Evolutionary conservation across 1,284 basidiomycete species (phyloP).

Genomic region (Tremellales sp.): DNA sequence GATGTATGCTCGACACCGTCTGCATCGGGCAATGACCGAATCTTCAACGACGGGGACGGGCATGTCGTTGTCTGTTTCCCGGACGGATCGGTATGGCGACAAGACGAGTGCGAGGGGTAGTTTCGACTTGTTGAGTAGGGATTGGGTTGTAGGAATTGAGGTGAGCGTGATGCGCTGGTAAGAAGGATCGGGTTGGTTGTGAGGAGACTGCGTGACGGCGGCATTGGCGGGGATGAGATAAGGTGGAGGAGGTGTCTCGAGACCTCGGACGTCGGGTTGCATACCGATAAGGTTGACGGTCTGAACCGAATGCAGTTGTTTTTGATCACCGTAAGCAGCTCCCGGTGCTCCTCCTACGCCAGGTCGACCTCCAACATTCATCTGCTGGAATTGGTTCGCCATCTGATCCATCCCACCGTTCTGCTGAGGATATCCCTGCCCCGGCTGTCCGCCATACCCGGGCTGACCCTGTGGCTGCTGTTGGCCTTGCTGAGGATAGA

Average conservation of each 20-base stretch:
- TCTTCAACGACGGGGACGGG: conserved; percentile 85
- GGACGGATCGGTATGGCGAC: conserved; percentile 82
- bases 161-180: conserved; percentile 93
- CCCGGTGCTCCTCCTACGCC: conserved; percentile 53
- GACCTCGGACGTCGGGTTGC: conserved; percentile 81
- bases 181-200: conserved; percentile 79
- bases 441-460: conserved; percentile 48
- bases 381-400: conserved; percentile 78
- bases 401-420: conserved; percentile 58
- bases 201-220: conserved; percentile 72
- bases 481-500: conserved; percentile 14
- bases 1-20: conserved; percentile 96
- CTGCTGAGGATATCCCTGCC: too few relatives aligned
- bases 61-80: conserved; percentile 53
- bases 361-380: conserved; percentile 60
- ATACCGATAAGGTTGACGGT: conserved; percentile 85
- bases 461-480: conserved; percentile 51
- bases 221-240: conserved; percentile 81
- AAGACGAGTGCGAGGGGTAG: conserved; percentile 86
- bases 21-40: conserved; percentile 93
- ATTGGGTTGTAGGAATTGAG: conserved; percentile 87
- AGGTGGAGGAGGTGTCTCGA: conserved; percentile 77
- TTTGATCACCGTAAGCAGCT: conserved; percentile 17
- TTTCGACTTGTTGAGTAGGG: conserved; percentile 87
- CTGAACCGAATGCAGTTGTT: conserved; percentile 59